Evolutionary conservation across 2,329 filamentous ascomycete species (phyloP), one percentile per base, ranked within the genome.

Genomic region (Fusarium sp.): DNA sequence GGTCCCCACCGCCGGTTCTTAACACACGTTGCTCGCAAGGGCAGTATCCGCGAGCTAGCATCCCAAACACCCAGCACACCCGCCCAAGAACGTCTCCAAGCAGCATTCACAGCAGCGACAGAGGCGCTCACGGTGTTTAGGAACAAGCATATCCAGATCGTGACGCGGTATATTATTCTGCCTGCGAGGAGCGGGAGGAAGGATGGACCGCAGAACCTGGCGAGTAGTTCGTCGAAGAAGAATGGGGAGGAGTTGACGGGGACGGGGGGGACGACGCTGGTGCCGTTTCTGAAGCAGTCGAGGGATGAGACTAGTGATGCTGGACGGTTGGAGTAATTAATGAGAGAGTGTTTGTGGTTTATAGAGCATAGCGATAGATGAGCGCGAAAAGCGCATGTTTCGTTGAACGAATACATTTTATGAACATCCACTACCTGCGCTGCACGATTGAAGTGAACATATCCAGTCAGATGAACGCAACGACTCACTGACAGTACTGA

Each of bases 231-330:
- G 20, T 82, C 83, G 18, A 69, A 74, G 24, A 81, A 80, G 57
- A 75, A 76, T 3, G 80, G 79, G 24, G 77, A 81, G 26, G 83
- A 93, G 72, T 84, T 97, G 47, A 92, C 92, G 2, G 96, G 96
- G 0, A 98, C 95, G 0, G 95, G 95, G 5, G 96, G 96, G 0
- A 98, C 96, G 0, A 90, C 92, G 2, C 82, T 98, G 59, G 93
- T 98, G 65, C 94, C 95, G 0, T 98, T 98, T 81, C 82, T 98
- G 72, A 97, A 94, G 82, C 94, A 97, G 82, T 92, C 94, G 8
- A 87, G 96, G 24, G 94, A 98, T 79, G 95, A 98, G 85, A 98
- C 95, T 0, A 72, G 69, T 5, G 75, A 77, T 26, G 84, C 85
- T 6, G 84, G 83, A 0, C 77, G 72, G 22, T 69, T 84, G 60